Percentiles rank a stretch among this genome's conserved stretches.
phyloP scores from a whole-genome alignment of 352 stramenopile genomes.

The Paralagenidium karlingii region DNA sequence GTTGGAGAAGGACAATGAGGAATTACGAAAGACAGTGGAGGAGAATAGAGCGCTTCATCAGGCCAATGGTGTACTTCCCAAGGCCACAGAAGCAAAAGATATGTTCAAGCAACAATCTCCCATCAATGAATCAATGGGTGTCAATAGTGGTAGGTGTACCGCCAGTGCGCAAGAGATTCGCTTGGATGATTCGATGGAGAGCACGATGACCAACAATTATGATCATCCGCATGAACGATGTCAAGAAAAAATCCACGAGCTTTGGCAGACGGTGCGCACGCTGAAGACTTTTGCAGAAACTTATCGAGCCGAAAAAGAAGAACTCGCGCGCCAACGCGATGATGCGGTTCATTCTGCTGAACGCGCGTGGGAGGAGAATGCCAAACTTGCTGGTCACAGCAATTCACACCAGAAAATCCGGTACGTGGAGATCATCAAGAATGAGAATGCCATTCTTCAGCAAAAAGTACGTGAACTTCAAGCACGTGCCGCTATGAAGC shows the following conservation, averaged over 20 bases:
- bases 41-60: too few relatives aligned
- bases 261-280: conserved; percentile 51
- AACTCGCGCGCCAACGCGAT: conserved; percentile 34
- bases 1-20: too few relatives aligned
- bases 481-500: conserved; percentile 15
- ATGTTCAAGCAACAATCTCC: too few relatives aligned
- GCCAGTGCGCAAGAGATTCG: too few relatives aligned
- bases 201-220: too few relatives aligned
- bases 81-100: too few relatives aligned
- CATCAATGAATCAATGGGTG: too few relatives aligned
- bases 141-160: too few relatives aligned
- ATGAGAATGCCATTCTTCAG: conserved; percentile 37
- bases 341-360: conserved; percentile 40
- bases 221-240: too few relatives aligned
- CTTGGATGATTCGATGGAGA: too few relatives aligned
- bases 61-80: too few relatives aligned
- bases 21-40: too few relatives aligned
- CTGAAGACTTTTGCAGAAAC: conserved; percentile 47
- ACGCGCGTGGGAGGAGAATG: conserved; percentile 38
- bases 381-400: conserved; percentile 34
- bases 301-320: conserved; percentile 33
- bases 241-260: conserved; percentile 48
- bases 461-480: conserved; percentile 46
- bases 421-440: conserved; percentile 58
- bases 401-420: conserved; percentile 65